Evolutionary conservation across 257 asterid species (phyloP).

Genomic region (Eustoma russellianum): DNA sequence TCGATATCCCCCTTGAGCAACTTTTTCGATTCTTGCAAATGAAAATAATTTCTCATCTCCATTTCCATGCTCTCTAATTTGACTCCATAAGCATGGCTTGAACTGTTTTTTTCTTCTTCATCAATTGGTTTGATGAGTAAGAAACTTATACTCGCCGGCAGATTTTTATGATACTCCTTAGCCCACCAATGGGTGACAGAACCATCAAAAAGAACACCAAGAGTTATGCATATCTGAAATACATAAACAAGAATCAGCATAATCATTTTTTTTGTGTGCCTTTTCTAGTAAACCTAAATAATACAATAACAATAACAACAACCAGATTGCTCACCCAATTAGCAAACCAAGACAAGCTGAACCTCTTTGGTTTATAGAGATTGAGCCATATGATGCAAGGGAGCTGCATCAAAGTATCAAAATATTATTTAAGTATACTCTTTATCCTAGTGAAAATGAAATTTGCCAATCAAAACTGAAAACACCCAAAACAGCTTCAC

Average conservation of each 20-base stretch:
- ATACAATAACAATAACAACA: not conserved
- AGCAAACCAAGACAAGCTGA: conserved; percentile 24
- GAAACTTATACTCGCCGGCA: conserved; percentile 14
- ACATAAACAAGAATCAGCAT: not conserved
- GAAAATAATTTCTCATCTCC: too few relatives aligned
- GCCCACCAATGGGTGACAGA: conserved; percentile 24
- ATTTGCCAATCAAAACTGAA: too few relatives aligned
- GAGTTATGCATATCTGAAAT: conserved; percentile 16
- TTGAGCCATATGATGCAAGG: conserved; percentile 35
- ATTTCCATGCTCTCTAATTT: too few relatives aligned
- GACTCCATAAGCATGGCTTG: not conserved
- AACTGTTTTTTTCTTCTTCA: not conserved
- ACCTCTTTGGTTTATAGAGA: conserved; percentile 21
- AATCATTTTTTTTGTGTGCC: too few relatives aligned
- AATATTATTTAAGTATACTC: not conserved
- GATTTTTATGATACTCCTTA: conserved; percentile 10
- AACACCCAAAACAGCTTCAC: conserved; percentile 6
- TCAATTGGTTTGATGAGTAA: conserved; percentile 11
- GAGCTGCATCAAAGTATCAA: conserved; percentile 11
- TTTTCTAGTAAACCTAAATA: too few relatives aligned
- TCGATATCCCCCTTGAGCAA: too few relatives aligned
- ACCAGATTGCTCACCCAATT: conserved; percentile 22
- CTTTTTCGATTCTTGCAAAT: too few relatives aligned
- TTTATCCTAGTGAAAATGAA: too few relatives aligned
- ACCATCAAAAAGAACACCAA: conserved; percentile 12